Percentiles rank a stretch among this genome's conserved stretches.
Conservation (phyloP, 2,329 filamentous ascomycete species). For the Fusarium napiforme region DNA sequence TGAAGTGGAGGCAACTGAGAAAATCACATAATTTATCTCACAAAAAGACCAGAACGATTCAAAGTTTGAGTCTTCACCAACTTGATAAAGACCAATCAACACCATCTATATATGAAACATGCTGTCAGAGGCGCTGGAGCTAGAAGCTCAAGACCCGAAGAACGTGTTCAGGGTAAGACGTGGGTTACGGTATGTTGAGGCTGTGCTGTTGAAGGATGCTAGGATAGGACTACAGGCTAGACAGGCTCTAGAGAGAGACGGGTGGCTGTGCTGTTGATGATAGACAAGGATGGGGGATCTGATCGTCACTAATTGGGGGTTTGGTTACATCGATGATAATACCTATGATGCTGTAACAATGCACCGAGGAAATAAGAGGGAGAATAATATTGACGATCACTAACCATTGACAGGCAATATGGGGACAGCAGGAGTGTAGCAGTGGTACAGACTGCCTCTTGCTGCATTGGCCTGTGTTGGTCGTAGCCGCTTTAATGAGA, state of each 20-base stretch:
- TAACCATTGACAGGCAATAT: background rate
- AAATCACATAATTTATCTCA: background rate
- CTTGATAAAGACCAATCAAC: background rate
- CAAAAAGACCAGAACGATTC: background rate
- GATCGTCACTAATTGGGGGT: background rate
- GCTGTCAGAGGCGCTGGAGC: background rate
- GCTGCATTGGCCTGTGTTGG: constrained; percentile 9
- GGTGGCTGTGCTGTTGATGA: constrained; percentile 31
- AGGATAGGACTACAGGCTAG: background rate
- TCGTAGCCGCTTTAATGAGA: constrained; percentile 11
- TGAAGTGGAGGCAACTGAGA: background rate
- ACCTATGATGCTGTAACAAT: background rate
- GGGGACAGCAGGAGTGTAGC: background rate
- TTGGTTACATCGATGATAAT: constrained; percentile 1
- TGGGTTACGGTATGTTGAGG: constrained; percentile 22
- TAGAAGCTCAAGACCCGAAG: background rate
- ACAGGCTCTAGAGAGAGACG: background rate
- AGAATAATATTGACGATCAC: background rate
- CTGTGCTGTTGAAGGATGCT: constrained; percentile 25
- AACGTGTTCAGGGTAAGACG: constrained; percentile 18
- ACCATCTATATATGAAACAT: constrained; percentile 18
- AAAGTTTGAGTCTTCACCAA: background rate
- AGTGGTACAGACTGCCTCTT: background rate
- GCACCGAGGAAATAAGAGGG: background rate
- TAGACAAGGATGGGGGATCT: constrained; percentile 10